Evolutionary conservation across 2,329 filamentous ascomycete genomes (phyloP), one percentile per base, ranked within the genome.

Genomic region (Aureobasidium sp.): DNA sequence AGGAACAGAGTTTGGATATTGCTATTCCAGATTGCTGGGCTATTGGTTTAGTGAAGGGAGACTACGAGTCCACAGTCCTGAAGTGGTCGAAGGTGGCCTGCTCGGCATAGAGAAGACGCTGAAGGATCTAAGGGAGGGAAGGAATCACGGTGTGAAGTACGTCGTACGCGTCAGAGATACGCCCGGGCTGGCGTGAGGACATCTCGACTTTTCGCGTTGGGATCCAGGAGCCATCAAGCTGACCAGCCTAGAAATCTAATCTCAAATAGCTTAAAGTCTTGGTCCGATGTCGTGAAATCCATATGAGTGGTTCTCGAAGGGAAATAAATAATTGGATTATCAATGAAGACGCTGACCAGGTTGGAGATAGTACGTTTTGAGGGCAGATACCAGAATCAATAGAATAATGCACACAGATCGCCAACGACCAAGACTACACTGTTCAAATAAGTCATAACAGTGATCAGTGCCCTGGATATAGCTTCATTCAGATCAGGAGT

Each of bases 91-190:
- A 0, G 82, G 83, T 2, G 84, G 84, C 0, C 67, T 87, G 56
- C 75, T 70, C 4, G 83, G 84, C 0, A 71, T 87, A 2, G 73
- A 85, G 67, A 72, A 69, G 37, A 85, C 75, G 0, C 68, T 88
- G 71, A 71, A 72, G 66, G 80, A 83, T 65, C 70, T 89, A 69
- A 82, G 80, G 69, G 78, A 77, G 32, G 86, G 86, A 0, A 84
- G 82, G 71, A 84, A 82, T 26, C 86, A 82, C 67, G 86, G 79
- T 1, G 77, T 83, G 0, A 89, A 89, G 73, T 88, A 86, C 74
- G 81, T 88, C 6, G 0, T 83, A 84, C 67, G 76, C 75, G 65
- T 85, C 71, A 76, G 66, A 9, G 80, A 84, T 41, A 83, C 81
- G 27, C 67, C 68, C 39, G 68, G 68, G 12, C 41, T 55, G 51